A percentile compares a stretch with the other conserved stretches of the same genome.
These are phyloP conservation scores for Mortierella sp. DNA, from an alignment of 371 early-diverging fungal genomes.

Conservation along the genomic window DNA sequence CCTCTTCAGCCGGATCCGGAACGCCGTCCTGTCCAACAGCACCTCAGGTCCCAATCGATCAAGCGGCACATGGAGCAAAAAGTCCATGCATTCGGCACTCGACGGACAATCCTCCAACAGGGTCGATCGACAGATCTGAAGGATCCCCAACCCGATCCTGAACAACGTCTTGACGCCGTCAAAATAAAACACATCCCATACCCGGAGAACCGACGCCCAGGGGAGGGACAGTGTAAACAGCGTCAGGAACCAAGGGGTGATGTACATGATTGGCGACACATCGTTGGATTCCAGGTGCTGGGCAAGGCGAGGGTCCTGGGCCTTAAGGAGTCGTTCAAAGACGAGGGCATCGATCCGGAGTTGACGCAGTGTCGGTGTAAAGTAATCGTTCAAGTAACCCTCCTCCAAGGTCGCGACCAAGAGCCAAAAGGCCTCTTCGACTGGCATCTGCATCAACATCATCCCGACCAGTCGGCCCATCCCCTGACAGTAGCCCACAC, in stretches of 20 bases:
- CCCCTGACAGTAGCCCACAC: conserved; percentile 96
- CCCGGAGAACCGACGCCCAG: conserved; percentile 91
- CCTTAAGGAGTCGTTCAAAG: conserved; percentile 82
- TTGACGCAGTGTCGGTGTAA: conserved; percentile 79
- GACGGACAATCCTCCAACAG: conserved; percentile 32
- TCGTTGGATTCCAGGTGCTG: conserved; percentile 83
- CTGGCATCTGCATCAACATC: conserved; percentile 89
- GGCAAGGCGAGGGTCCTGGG: conserved; percentile 77
- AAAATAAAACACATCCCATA: conserved; percentile 95
- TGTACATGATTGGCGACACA: conserved; percentile 89
- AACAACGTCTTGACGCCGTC: conserved; percentile 83
- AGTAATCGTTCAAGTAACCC: conserved; percentile 82
- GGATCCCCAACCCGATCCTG: conserved; percentile 86
- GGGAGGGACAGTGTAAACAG: conserved; percentile 91
- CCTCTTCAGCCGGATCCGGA: conserved; percentile 23
- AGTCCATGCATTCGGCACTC: conserved; percentile 62
- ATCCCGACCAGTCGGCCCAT: conserved; percentile 95
- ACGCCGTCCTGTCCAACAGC: conserved; percentile 61
- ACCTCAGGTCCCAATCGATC: conserved; percentile 75
- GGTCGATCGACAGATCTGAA: conserved; percentile 68
- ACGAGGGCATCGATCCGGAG: conserved; percentile 87
- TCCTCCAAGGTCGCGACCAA: conserved; percentile 81
- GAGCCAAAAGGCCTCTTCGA: conserved; percentile 92
- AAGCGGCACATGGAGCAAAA: conserved; percentile 88
- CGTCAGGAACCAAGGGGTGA: conserved; percentile 96